Evolutionary conservation across 106 monocot species (phyloP).

Genomic region (Xerophyta viscosa): DNA sequence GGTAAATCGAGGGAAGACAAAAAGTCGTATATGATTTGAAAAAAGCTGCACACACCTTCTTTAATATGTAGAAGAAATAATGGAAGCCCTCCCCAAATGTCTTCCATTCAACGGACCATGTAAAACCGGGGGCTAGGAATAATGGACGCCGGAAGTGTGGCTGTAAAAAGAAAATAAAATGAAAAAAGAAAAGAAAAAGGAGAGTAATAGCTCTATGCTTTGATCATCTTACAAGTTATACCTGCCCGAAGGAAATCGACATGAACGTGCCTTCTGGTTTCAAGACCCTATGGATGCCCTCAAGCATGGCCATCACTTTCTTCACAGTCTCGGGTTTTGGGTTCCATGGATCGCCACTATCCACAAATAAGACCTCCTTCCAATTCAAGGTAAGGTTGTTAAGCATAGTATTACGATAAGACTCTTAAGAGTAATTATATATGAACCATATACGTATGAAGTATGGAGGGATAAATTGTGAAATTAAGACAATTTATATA

Average conservation of each 20-base stretch:
- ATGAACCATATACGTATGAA: no score
- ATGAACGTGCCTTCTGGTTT: conserved; percentile 77
- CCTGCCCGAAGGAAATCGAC: conserved; percentile 96
- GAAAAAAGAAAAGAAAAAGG: background rate
- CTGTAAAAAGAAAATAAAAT: conserved; percentile 23
- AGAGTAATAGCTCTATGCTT: no score
- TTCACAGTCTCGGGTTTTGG: conserved; percentile 53
- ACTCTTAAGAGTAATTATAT: no score
- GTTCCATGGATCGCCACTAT: conserved; percentile 97
- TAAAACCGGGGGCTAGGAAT: conserved; percentile 73
- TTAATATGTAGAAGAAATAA: conserved; percentile 86
- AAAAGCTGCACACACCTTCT: conserved; percentile 45
- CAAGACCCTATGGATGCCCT: conserved; percentile 72
- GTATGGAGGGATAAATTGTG: no score
- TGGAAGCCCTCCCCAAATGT: conserved; percentile 91
- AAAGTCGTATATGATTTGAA: no score
- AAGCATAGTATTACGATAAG: no score
- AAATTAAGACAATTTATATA: no score
- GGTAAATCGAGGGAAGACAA: no score
- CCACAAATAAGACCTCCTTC: conserved; percentile 90
- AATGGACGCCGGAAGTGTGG: conserved; percentile 83
- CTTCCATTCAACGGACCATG: conserved; percentile 71
- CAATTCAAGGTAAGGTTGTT: conserved; percentile 8
- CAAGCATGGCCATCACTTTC: conserved; percentile 83
- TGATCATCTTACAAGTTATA: conserved; percentile 5